phyloP scores from a whole-genome alignment of 108 stramenopile genomes.

The Phaeodactylum tricornutum region DNA sequence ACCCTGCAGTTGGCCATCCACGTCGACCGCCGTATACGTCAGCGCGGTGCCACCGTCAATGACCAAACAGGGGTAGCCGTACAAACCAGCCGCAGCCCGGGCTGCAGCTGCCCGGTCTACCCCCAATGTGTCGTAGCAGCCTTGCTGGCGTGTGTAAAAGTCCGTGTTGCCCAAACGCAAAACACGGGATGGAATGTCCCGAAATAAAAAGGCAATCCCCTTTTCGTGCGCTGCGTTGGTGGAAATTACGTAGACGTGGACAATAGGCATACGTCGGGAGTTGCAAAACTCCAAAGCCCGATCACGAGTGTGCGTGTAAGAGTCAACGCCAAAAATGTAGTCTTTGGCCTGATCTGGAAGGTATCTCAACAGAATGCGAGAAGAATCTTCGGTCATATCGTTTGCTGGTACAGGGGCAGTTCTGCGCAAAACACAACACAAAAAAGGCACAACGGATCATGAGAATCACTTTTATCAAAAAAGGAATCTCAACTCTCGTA shows the following conservation, averaged over 20 bases:
- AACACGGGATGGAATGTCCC: conserved; percentile 36
- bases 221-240: conserved; percentile 36
- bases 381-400: conserved; percentile 14
- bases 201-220: conserved; percentile 20
- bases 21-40: conserved; percentile 58
- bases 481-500: neutral
- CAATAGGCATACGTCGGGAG: neutral
- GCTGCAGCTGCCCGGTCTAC: conserved; percentile 52
- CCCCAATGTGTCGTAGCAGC: conserved; percentile 55
- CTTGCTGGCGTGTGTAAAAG: conserved; percentile 53
- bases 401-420: conserved; percentile 4
- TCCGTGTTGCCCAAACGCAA: conserved; percentile 34
- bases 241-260: conserved; percentile 43
- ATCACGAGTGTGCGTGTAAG: conserved; percentile 5
- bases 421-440: conserved; percentile 6
- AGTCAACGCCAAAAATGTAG: conserved; percentile 16
- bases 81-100: conserved; percentile 28
- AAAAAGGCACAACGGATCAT: neutral
- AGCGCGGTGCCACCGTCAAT: conserved; percentile 66
- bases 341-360: conserved; percentile 10
- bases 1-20: conserved; percentile 47
- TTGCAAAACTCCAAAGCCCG: neutral
- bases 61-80: conserved; percentile 39
- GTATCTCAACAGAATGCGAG: conserved; percentile 3
- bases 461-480: neutral